phyloP scores from a whole-genome alignment of 768 basidiomycete species.

The Hydnomerulius pinastri region DNA sequence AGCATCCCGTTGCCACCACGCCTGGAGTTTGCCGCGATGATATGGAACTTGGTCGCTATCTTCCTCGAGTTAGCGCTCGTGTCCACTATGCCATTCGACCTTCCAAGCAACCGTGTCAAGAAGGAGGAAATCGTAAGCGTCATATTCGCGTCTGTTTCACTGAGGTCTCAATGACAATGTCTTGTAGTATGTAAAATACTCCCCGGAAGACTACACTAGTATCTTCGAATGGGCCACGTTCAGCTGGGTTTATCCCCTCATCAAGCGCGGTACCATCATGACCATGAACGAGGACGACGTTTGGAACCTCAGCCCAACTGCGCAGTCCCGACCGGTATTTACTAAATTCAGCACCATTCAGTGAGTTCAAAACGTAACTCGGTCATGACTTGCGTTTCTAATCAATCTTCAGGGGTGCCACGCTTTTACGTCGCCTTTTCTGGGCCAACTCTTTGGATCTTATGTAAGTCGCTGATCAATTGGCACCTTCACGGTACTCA shows the following conservation, averaged over 20 bases:
- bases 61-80: slow-evolving; percentile 47
- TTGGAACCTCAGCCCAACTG: slow-evolving; percentile 68
- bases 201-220: slow-evolving; percentile 74
- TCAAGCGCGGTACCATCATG: slow-evolving; percentile 47
- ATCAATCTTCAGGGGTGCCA: slow-evolving; percentile 17
- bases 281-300: slow-evolving; percentile 74
- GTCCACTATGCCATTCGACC: slow-evolving; percentile 62
- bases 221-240: slow-evolving; percentile 75
- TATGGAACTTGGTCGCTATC: slow-evolving; percentile 48
- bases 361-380: slow-evolving; percentile 10
- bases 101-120: slow-evolving; percentile 57
- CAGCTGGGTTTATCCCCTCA: slow-evolving; percentile 68
- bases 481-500: neutral
- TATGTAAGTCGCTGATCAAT: slow-evolving; percentile 22
- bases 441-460: slow-evolving; percentile 50
- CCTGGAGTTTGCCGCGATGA: slow-evolving; percentile 23
- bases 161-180: neutral
- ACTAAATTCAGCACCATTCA: slow-evolving; percentile 40
- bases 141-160: neutral
- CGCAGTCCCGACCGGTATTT: slow-evolving; percentile 68
- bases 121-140: slow-evolving; percentile 62
- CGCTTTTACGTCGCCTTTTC: slow-evolving; percentile 45
- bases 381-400: neutral
- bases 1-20: slow-evolving; percentile 43
- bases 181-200: slow-evolving; percentile 27